Base-by-base conservation (phyloP, 768 basidiomycete species). In the Podaxis sp. region DNA sequence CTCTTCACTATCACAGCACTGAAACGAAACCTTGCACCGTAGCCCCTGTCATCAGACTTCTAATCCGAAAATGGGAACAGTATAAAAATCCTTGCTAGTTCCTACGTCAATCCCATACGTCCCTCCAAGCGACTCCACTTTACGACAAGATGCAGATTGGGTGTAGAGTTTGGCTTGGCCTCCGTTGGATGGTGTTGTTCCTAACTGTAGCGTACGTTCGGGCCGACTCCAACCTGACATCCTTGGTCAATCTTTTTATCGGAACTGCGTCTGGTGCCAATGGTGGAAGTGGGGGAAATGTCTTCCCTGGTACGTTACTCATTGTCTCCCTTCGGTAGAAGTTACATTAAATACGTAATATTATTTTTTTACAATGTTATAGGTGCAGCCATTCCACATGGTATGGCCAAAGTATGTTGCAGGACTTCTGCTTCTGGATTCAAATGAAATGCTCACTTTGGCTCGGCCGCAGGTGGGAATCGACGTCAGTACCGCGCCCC, bases 181-280 rank as follows among this genome's bases (percentile, higher is more conserved):
- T 36, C n/a, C 50, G n/a, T 28, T 51, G 48, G 44, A 25, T 53
- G 1, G 35, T 46, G 13, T 35, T 37, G 6, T 5, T 55, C 28
- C 50, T 55, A 5, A 56, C 21, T 40, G 18, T 50, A 32, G 38
- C 42, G 16, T 35, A n/a, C 32, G 64, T 36, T 37, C 28, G 18
- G 40, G 64, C 63, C 57, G 63, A 65, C 9, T 64, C 67, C 5
- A 74, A 79, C 25, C 63, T 80, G 16, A 80, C 79, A 1, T 76
- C 77, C n/a, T 68, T 81, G 7, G 80, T 80, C 0, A 81, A 82
- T 58, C 69, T 82, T 3, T 82, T 82, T 69, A 82, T 82, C 42
- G 80, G 80, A 16, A 82, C 81, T 0, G 76, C 75, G 5, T 76
- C 79, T 6, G 76, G 77, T 13, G 76, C 77, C 4, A 74, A 75